These are phyloP conservation scores for Zymoseptoria ardabiliae DNA, from an alignment of 2,329 filamentous ascomycete genomes.

Conservation along the genomic window DNA sequence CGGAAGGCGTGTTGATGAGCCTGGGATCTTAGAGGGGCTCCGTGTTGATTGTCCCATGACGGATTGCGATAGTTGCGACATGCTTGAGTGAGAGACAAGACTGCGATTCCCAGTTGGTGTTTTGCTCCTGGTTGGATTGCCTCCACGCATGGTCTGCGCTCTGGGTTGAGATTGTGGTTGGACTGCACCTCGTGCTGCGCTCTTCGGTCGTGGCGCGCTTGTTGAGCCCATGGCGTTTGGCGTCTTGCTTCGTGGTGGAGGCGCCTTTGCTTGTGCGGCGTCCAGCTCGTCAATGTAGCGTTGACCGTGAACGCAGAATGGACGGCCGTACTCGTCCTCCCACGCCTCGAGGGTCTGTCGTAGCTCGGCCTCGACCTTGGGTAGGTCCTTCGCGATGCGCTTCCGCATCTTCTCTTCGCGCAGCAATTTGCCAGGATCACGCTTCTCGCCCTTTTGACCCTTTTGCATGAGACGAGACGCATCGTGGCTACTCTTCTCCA, in stretches of 20 bases:
- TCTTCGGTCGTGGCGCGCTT: conserved; percentile 24
- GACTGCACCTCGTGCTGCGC: conserved; percentile 15
- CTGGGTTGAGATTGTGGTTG: conserved; percentile 23
- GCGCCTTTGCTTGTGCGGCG: conserved; percentile 50
- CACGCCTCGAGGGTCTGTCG: conserved; percentile 73
- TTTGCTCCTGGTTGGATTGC: conserved; percentile 37
- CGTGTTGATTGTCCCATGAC: conserved; percentile 26
- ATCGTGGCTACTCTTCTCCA: conserved; percentile 87
- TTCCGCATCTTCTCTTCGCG: conserved; percentile 98
- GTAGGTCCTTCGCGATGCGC: conserved; percentile 89
- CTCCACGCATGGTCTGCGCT: conserved; percentile 34
- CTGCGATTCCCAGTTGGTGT: conserved; percentile 35
- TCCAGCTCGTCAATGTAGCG: conserved; percentile 84
- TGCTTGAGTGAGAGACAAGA: conserved; percentile 18
- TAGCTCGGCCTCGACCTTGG: conserved; percentile 81
- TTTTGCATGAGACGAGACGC: conserved; percentile 87
- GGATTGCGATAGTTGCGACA: conserved; percentile 21
- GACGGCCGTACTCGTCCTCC: conserved; percentile 89
- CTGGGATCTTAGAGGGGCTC: conserved; percentile 62
- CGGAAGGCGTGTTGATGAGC: conserved; percentile 50
- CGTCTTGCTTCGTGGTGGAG: conserved; percentile 57
- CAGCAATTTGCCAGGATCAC: conserved; percentile 87
- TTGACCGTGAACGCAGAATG: conserved; percentile 88
- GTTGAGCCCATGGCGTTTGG: conserved; percentile 39
- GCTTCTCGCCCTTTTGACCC: conserved; percentile 85